A percentile compares a stretch with the other conserved stretches of the same genome.
phyloP scores from a whole-genome alignment of 352 stramenopile species.

The Phytophthora podocarpi region DNA sequence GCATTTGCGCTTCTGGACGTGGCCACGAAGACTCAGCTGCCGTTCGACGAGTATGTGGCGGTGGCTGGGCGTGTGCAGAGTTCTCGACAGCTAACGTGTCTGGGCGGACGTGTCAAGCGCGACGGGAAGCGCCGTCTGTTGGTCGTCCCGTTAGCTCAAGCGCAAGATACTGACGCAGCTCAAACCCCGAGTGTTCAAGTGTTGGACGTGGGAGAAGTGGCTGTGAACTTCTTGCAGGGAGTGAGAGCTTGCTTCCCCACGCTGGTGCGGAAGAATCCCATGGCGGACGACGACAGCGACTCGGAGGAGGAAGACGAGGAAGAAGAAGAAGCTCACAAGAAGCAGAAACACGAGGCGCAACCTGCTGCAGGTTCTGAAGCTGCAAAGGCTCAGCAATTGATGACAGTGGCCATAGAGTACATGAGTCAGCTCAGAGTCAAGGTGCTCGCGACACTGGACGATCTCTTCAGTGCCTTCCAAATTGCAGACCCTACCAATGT shows the following conservation, averaged over 20 bases:
- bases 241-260: slow-evolving; percentile 69
- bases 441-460: slow-evolving; percentile 41
- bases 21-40: slow-evolving; percentile 51
- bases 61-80: slow-evolving; percentile 45
- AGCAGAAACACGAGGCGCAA: slow-evolving; percentile 28
- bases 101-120: slow-evolving; percentile 62
- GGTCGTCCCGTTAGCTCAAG: slow-evolving; percentile 46
- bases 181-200: slow-evolving; percentile 41
- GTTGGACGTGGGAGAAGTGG: slow-evolving; percentile 64
- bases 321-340: slow-evolving; percentile 38
- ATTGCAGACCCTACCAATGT: slow-evolving; percentile 41
- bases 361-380: slow-evolving; percentile 1
- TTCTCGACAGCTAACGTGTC: slow-evolving; percentile 57
- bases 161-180: not conserved
- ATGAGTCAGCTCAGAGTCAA: slow-evolving; percentile 48
- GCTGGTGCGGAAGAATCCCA: slow-evolving; percentile 57
- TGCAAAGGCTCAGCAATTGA: slow-evolving; percentile 14
- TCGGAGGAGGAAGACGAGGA: slow-evolving; percentile 40
- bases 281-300: slow-evolving; percentile 45
- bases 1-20: slow-evolving; percentile 41
- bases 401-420: slow-evolving; percentile 28
- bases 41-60: slow-evolving; percentile 63
- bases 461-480: slow-evolving; percentile 47
- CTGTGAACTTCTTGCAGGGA: slow-evolving; percentile 55
- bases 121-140: slow-evolving; percentile 47